Evolutionary conservation across 1,284 basidiomycete genomes (phyloP), one percentile per base, ranked within the genome.

Genomic region (Tremellales sp.): DNA sequence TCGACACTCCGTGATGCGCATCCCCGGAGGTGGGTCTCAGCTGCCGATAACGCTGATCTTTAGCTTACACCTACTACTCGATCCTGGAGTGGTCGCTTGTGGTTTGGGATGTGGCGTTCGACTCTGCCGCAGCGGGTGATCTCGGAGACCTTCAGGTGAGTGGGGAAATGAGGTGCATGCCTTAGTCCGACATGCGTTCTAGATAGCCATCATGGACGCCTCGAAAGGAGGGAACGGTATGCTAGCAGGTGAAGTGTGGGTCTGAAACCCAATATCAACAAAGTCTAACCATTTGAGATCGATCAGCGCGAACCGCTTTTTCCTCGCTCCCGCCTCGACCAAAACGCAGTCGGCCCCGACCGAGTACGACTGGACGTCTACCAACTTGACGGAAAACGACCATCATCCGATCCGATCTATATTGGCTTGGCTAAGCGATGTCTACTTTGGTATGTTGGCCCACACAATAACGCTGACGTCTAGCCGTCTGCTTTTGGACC

Each of bases 11-110:
- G 82, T 87, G 3, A 75, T 87, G 52, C 75, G 77, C 34, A 75
- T 88, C 51, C 85, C 87, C 0, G 89, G 89, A 65, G 85, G 87
- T 87, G 52, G 49, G 75, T 45, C 27, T 31, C 33, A 26, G 21
- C 21, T 35, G 32, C 48, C 44, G 33, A 37, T 52, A 28, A 42
- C 54, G 36, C 36, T 41, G n/a, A 39, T 16, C 19, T 48, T 14
- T 58, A 88, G 88, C 89, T 9, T 93, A 92, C 70, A 89, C 86
- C 0, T 75, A 75, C 41, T 94, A 92, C 61, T 81, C 84, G 41
- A 83, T 92, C 67, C 86, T 88, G 55, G 89, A 94, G 70, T 94
- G 89, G 89, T 76, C 76, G 2, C 79, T 93, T 40, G 88, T 93
- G 37, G 63, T 86, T 43, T 78, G 85, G 51, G 89, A 94, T 54